These are phyloP conservation scores for Geotrichum ghanense DNA, from an alignment of 805 yeast genomes.

Conservation along the genomic window DNA sequence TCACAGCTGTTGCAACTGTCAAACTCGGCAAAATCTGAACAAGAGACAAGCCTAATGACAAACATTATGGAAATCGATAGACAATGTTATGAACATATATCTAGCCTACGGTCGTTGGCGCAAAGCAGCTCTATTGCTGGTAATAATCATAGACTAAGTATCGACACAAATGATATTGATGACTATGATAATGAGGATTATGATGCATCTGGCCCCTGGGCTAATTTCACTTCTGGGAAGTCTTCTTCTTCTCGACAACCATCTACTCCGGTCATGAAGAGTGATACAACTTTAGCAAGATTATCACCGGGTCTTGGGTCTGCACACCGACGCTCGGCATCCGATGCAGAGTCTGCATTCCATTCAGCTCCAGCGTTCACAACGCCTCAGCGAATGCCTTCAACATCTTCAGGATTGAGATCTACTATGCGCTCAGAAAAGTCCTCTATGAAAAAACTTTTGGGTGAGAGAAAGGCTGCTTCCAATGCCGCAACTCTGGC, in stretches of 20 bases:
- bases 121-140: neutral
- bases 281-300: too few species aligned
- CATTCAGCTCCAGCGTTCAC: neutral
- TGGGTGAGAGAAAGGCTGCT: neutral
- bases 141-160: neutral
- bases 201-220: neutral
- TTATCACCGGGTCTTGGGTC: too few species aligned
- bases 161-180: neutral
- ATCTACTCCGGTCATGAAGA: too few species aligned
- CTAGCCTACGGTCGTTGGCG: neutral
- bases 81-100: constrained; percentile 29
- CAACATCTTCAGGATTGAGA: too few species aligned
- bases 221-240: neutral
- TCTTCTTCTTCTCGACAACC: neutral
- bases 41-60: constrained; percentile 25
- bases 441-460: neutral
- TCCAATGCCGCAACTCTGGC: neutral
- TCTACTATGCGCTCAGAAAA: neutral
- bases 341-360: too few species aligned
- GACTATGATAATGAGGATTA: neutral
- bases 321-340: too few species aligned
- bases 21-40: constrained; percentile 21
- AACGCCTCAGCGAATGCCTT: neutral
- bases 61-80: constrained; percentile 29
- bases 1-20: constrained; percentile 21